Evolutionary conservation across 2,329 filamentous ascomycete species (phyloP).

Genomic region (Penicillium sp.): DNA sequence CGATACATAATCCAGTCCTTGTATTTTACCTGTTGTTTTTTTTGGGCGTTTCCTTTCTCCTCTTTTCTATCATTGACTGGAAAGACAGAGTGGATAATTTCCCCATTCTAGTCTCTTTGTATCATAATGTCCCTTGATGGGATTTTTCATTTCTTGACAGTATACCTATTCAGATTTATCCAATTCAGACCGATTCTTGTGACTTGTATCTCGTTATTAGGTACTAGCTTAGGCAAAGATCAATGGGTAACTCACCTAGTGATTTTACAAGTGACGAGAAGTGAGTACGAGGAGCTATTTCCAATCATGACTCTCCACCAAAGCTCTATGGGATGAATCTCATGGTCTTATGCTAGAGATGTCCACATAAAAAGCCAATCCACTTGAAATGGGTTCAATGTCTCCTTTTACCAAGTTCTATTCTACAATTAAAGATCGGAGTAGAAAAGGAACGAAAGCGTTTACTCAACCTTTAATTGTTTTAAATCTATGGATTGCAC

Average conservation of each 20-base stretch:
- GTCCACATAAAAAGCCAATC: not conserved
- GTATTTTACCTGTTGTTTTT: not conserved
- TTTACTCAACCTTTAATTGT: not conserved
- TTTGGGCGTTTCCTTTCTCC: not conserved
- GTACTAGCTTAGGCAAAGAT: not conserved
- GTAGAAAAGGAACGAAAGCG: not conserved
- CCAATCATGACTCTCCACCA: not conserved
- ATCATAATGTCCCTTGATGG: slow-evolving; percentile 4
- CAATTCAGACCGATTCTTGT: not conserved
- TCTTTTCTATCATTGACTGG: not conserved
- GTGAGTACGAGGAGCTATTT: not conserved
- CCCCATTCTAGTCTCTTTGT: not conserved
- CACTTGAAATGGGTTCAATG: not conserved
- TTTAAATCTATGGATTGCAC: not conserved
- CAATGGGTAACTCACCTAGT: not conserved
- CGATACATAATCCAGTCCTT: not conserved
- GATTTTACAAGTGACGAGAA: not conserved
- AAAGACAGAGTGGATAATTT: not conserved
- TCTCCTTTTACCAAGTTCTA: not conserved
- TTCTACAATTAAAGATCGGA: not conserved
- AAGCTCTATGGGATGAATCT: not conserved
- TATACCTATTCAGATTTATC: not conserved
- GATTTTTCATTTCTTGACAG: not conserved
- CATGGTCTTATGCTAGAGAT: not conserved
- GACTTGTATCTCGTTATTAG: not conserved